phyloP scores from a whole-genome alignment of 2,329 filamentous ascomycete genomes.

The Claviceps spartinae region DNA sequence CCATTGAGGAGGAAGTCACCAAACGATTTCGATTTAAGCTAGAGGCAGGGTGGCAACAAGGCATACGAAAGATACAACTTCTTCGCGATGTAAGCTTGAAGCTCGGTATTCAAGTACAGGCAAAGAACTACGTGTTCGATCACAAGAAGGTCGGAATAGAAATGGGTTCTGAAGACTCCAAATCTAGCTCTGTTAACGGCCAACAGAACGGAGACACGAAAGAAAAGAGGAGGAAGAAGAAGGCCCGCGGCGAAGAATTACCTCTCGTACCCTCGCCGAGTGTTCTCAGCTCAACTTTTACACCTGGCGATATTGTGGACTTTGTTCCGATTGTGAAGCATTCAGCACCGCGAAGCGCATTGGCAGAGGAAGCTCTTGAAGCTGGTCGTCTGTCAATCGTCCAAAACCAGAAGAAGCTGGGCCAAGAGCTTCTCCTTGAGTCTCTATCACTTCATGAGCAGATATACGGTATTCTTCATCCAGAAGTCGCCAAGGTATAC shows the following conservation, averaged over 20 bases:
- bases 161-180: conserved; percentile 15
- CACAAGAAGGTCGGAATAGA: conserved; percentile 15
- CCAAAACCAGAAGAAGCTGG: conserved; percentile 88
- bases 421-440: conserved; percentile 90
- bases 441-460: conserved; percentile 94
- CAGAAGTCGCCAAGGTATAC: conserved; percentile 90
- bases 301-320: conserved; percentile 75
- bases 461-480: conserved; percentile 94
- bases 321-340: conserved; percentile 93
- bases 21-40: conserved; percentile 68
- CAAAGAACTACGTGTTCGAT: conserved; percentile 40
- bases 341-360: conserved; percentile 73
- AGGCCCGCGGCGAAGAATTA: conserved; percentile 42
- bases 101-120: conserved; percentile 75
- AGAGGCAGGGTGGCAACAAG: conserved; percentile 50
- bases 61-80: conserved; percentile 64
- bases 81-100: conserved; percentile 82
- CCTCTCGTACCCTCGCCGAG: conserved; percentile 31
- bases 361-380: conserved; percentile 92
- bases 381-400: conserved; percentile 92
- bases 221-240: conserved; percentile 46
- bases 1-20: conserved; percentile 57
- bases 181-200: conserved; percentile 24
- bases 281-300: conserved; percentile 41
- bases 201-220: conserved; percentile 29